phyloP scores from a whole-genome alignment of 768 basidiomycete genomes.

The Calocera viscosa region DNA sequence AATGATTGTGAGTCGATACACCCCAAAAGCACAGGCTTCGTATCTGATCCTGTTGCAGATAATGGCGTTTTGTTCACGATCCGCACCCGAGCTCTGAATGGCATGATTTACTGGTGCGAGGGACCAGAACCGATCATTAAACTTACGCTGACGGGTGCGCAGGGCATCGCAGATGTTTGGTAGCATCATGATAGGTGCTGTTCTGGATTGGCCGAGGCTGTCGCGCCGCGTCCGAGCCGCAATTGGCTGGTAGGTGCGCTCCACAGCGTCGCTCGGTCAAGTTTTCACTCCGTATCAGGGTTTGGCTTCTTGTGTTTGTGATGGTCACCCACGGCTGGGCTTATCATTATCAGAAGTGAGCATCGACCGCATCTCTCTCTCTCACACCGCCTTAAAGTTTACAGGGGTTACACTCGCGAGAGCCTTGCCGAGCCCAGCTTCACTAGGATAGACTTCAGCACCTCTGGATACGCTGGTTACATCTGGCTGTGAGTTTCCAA shows the following conservation, averaged over 20 bases:
- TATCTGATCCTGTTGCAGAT: conserved; percentile 26
- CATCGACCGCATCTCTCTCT: background rate
- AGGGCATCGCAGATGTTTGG: conserved; percentile 5
- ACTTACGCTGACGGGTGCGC: background rate
- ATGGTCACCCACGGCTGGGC: conserved; percentile 64
- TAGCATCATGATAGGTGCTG: conserved; percentile 45
- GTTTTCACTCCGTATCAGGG: conserved; percentile 19
- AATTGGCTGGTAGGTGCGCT: conserved; percentile 36
- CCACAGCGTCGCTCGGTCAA: background rate
- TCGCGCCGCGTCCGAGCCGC: conserved; percentile 60
- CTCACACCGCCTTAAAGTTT: background rate
- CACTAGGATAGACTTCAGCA: conserved; percentile 47
- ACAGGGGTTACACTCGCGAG: conserved; percentile 47
- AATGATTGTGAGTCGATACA: conserved; percentile 27
- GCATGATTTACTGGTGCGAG: conserved; percentile 56
- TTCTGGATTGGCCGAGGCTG: conserved; percentile 48
- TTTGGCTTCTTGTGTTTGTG: conserved; percentile 46
- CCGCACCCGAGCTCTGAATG: conserved; percentile 55
- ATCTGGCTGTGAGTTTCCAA: conserved; percentile 33
- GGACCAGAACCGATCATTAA: background rate
- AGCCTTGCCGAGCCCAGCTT: conserved; percentile 28
- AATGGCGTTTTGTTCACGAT: conserved; percentile 59
- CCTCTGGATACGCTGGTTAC: conserved; percentile 41
- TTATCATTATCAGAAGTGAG: conserved; percentile 60
- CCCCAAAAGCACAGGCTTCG: no score